Evolutionary conservation across 129 eudicot genomes (phyloP).

Genomic region (Erigeron canadensis): DNA sequence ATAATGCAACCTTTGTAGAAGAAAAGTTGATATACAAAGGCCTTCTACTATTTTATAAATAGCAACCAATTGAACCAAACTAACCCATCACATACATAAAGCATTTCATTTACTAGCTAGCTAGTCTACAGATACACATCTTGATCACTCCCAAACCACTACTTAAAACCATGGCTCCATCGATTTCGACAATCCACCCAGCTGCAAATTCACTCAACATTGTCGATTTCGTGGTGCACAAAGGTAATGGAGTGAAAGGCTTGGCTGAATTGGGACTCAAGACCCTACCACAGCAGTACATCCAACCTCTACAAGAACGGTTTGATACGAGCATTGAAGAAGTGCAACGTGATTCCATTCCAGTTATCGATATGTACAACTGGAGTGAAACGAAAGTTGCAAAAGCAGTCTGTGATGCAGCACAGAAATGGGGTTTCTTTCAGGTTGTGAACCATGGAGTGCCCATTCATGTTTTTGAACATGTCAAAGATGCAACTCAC

Average conservation of each 20-base stretch:
- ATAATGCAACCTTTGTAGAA: slow-evolving; percentile 12
- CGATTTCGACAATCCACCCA: not conserved
- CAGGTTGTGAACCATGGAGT: slow-evolving; percentile 65
- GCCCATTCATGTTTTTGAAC: slow-evolving; percentile 52
- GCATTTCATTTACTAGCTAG: not conserved
- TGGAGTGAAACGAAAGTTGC: slow-evolving; percentile 49
- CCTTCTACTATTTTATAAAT: not conserved
- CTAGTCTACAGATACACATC: not conserved
- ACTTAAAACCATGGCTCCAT: slow-evolving; percentile 29
- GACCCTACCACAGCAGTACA: slow-evolving; percentile 37
- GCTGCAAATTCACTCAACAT: slow-evolving; percentile 18
- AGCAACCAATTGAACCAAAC: not conserved
- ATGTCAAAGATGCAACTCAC: slow-evolving; percentile 55
- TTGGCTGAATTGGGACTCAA: slow-evolving; percentile 42
- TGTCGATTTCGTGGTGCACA: slow-evolving; percentile 27
- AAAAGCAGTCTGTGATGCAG: slow-evolving; percentile 49
- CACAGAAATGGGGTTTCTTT: slow-evolving; percentile 66
- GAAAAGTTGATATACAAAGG: slow-evolving; percentile 8
- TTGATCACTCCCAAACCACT: not conserved
- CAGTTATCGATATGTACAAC: slow-evolving; percentile 49
- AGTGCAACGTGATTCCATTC: slow-evolving; percentile 27
- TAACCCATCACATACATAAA: not conserved
- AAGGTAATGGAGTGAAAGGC: slow-evolving; percentile 58
- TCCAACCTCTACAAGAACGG: slow-evolving; percentile 50
- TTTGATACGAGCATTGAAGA: slow-evolving; percentile 20